These are phyloP conservation scores for Sinapis alba DNA, from an alignment of 441 rosid genomes.

Conservation along the genomic window DNA sequence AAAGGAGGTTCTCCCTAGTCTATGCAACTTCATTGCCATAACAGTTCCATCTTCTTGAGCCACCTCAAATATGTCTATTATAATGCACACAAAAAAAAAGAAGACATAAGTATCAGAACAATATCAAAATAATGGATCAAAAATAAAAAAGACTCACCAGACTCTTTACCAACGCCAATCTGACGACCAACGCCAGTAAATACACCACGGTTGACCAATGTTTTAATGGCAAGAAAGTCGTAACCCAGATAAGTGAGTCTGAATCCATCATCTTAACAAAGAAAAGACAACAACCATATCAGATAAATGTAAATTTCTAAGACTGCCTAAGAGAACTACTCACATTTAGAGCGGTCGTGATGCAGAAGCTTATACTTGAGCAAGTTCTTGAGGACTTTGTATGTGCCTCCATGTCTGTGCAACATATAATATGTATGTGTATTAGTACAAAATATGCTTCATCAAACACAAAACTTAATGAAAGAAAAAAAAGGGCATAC, in stretches of 20 bases:
- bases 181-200: constrained; percentile 82
- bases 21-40: constrained; percentile 89
- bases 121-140: too few relatives aligned
- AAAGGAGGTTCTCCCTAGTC: constrained; percentile 92
- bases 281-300: constrained; percentile 17
- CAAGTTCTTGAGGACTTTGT: constrained; percentile 84
- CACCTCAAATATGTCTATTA: constrained; percentile 97
- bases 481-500: too few relatives aligned
- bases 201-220: constrained; percentile 89
- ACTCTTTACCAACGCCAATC: constrained; percentile 95
- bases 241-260: constrained; percentile 92
- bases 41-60: constrained; percentile 80
- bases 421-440: constrained; percentile 5
- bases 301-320: neutral
- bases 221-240: constrained; percentile 92
- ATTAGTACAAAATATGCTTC: neutral
- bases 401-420: constrained; percentile 84
- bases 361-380: constrained; percentile 88
- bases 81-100: too few relatives aligned
- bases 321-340: constrained; percentile 21
- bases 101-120: constrained; percentile 8
- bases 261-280: constrained; percentile 80
- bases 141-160: constrained; percentile 47
- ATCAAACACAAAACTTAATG: too few relatives aligned
- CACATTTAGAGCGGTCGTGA: constrained; percentile 89